Percentiles rank a stretch among this genome's conserved stretches.
Conservation (phyloP, 2,329 filamentous ascomycete species). For the Fragosphaeria purpurea region DNA sequence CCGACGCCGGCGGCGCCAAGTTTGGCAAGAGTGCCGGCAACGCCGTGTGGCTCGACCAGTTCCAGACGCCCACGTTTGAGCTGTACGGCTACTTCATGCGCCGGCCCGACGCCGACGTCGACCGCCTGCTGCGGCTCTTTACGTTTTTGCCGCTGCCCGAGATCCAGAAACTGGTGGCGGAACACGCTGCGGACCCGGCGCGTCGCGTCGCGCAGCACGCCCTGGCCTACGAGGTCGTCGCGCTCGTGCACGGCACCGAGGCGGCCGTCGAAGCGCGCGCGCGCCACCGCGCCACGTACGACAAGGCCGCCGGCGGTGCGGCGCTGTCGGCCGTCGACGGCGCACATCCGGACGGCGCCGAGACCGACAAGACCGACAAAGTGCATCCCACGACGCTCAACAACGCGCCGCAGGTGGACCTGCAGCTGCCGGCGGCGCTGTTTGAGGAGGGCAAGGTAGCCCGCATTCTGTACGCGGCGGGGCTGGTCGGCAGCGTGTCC, state of each 20-base stretch:
- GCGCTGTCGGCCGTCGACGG: too few species aligned
- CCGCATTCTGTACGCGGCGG: constrained; percentile 49
- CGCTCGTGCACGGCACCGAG: constrained; percentile 62
- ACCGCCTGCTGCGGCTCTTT: constrained; percentile 74
- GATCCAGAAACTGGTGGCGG: constrained; percentile 58
- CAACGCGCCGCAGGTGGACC: constrained; percentile 41
- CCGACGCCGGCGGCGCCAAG: constrained; percentile 75
- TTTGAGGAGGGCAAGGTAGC: constrained; percentile 45
- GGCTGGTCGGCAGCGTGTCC: constrained; percentile 43
- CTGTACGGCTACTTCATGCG: constrained; percentile 86
- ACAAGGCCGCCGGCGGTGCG: constrained; percentile 15
- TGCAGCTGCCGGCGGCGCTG: constrained; percentile 49
- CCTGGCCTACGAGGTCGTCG: constrained; percentile 72
- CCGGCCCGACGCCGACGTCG: constrained; percentile 70
- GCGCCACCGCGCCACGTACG: constrained; percentile 42
- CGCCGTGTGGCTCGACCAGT: constrained; percentile 80
- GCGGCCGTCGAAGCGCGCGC: constrained; percentile 53
- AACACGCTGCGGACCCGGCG: constrained; percentile 58
- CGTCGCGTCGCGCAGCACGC: constrained; percentile 72
- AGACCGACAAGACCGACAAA: background rate
- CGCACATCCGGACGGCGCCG: background rate
- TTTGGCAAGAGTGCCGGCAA: constrained; percentile 94
- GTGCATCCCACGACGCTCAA: constrained; percentile 23
- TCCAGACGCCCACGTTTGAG: constrained; percentile 73
- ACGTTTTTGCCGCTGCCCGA: constrained; percentile 69